Evolutionary conservation across 805 yeast genomes (phyloP).

Genomic region (Komagataella phaffii): DNA sequence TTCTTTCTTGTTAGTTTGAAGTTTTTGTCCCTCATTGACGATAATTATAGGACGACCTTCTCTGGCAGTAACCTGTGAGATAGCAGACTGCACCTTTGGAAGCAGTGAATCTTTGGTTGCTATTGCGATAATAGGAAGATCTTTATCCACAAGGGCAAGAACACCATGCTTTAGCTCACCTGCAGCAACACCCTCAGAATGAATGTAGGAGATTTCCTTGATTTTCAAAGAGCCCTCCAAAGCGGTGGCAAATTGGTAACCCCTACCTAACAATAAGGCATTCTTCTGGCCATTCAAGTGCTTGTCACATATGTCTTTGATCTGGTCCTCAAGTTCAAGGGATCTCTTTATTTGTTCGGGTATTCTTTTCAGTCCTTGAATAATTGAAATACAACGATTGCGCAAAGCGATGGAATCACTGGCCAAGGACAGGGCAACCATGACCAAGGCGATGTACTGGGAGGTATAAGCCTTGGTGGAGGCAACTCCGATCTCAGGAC

Average conservation of each 20-base stretch:
- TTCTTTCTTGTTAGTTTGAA: constrained; percentile 39
- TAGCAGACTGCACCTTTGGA: constrained; percentile 91
- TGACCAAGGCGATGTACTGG: constrained; percentile 90
- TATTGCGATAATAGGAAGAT: constrained; percentile 86
- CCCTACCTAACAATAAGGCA: constrained; percentile 86
- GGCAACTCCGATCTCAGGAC: constrained; percentile 99
- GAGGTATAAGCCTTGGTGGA: constrained; percentile 98
- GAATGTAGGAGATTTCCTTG: constrained; percentile 97
- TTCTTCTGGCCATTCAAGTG: constrained; percentile 75
- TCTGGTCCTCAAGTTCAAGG: constrained; percentile 55
- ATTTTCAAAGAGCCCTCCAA: constrained; percentile 97
- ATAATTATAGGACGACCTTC: constrained; percentile 93
- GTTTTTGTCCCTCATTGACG: constrained; percentile 70
- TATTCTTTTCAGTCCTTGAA: constrained; percentile 70
- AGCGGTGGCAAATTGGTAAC: constrained; percentile 94
- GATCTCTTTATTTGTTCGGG: constrained; percentile 80
- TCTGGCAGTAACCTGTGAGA: constrained; percentile 94
- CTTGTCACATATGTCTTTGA: constrained; percentile 61
- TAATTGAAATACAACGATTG: constrained; percentile 72
- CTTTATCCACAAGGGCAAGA: constrained; percentile 88
- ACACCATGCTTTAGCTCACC: constrained; percentile 99
- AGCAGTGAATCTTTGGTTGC: constrained; percentile 94
- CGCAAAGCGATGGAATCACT: constrained; percentile 75
- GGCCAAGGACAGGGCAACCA: constrained; percentile 92
- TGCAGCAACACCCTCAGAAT: constrained; percentile 97